phyloP scores from a whole-genome alignment of 129 eudicot species.

The Logfia minima region DNA sequence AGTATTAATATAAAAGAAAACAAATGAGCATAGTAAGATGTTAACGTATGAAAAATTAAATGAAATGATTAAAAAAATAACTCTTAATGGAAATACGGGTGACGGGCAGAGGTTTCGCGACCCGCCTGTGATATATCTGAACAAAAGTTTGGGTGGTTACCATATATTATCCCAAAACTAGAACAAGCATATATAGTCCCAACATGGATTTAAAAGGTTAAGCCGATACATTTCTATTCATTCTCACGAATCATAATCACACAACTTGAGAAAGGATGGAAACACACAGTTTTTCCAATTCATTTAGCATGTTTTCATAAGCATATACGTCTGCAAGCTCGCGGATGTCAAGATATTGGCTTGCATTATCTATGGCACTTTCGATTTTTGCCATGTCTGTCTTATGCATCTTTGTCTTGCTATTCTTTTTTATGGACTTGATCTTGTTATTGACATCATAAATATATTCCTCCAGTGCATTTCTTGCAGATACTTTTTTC shows the following conservation, averaged over 20 bases:
- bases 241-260: neutral
- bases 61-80: no score
- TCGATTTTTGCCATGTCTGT: conserved; percentile 15
- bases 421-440: neutral
- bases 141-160: no score
- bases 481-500: conserved; percentile 16
- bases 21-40: no score
- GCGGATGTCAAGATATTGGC: neutral
- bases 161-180: no score
- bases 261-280: conserved; percentile 11
- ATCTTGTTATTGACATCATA: conserved; percentile 13
- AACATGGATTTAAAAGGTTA: no score
- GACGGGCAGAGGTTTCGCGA: no score
- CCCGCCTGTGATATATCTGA: no score
- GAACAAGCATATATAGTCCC: no score
- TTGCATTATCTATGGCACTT: conserved; percentile 6
- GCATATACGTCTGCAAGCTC: conserved; percentile 18
- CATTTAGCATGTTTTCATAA: conserved; percentile 5
- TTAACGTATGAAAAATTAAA: no score
- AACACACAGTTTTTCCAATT: conserved; percentile 8
- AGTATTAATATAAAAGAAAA: no score
- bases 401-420: conserved; percentile 10
- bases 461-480: conserved; percentile 21
- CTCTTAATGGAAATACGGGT: no score
- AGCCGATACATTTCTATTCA: neutral